Conservation (phyloP, 2,329 filamentous ascomycete genomes). For the Claviceps purpurea region DNA sequence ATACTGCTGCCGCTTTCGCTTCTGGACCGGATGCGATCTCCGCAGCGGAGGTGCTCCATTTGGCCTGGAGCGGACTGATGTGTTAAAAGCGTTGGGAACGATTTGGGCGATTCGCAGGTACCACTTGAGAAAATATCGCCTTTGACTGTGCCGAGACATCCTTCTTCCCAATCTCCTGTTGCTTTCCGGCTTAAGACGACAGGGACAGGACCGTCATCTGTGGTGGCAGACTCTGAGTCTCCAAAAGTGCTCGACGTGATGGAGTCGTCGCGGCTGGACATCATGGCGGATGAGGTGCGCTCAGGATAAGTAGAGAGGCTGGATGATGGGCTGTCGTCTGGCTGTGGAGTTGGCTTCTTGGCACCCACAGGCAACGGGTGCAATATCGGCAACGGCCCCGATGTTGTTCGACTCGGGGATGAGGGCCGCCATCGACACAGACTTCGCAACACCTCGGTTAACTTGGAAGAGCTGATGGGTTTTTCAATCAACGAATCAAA, state of each 20-base stretch:
- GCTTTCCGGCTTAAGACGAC: slow-evolving; percentile 61
- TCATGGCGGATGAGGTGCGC: slow-evolving; percentile 61
- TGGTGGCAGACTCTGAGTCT: slow-evolving; percentile 65
- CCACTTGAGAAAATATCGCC: slow-evolving; percentile 31
- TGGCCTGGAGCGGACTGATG: slow-evolving; percentile 53
- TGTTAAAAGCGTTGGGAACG: slow-evolving; percentile 40
- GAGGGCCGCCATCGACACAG: slow-evolving; percentile 91
- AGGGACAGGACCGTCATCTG: slow-evolving; percentile 57
- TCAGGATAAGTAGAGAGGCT: slow-evolving; percentile 59
- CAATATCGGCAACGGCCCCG: slow-evolving; percentile 35
- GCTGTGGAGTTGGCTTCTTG: slow-evolving; percentile 47
- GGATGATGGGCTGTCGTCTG: slow-evolving; percentile 75
- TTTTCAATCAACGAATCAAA: slow-evolving; percentile 96
- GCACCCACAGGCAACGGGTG: slow-evolving; percentile 51
- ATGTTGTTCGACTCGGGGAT: slow-evolving; percentile 29
- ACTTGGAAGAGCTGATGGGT: slow-evolving; percentile 81
- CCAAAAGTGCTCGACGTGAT: slow-evolving; percentile 80
- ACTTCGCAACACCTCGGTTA: slow-evolving; percentile 75
- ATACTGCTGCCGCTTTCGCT: slow-evolving; percentile 48
- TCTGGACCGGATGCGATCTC: slow-evolving; percentile 62
- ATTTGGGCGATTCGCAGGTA: slow-evolving; percentile 22
- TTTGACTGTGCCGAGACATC: slow-evolving; percentile 65
- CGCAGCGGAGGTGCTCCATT: slow-evolving; percentile 47
- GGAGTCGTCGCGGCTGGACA: slow-evolving; percentile 76
- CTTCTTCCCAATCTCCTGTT: slow-evolving; percentile 66